Evolutionary conservation across 2,329 filamentous ascomycete genomes (phyloP).

Genomic region (Aspergillus niger): DNA sequence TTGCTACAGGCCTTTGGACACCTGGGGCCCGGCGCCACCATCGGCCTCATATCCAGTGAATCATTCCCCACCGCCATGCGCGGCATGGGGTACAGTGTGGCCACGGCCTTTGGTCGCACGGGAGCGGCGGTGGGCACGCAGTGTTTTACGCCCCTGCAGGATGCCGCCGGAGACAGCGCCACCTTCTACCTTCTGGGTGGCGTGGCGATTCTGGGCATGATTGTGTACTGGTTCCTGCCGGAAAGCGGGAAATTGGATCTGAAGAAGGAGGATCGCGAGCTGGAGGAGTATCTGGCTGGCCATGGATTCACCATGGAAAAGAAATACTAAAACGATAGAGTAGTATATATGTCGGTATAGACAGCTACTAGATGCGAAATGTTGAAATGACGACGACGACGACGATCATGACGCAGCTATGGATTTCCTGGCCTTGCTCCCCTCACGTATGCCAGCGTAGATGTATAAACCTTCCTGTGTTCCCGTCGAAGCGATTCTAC

Average conservation of each 20-base stretch:
- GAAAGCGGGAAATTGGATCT: conserved; percentile 34
- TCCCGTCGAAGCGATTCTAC: conserved; percentile 49
- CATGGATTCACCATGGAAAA: conserved; percentile 21
- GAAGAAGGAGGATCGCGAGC: conserved; percentile 29
- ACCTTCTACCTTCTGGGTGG: conserved; percentile 38
- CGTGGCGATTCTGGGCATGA: conserved; percentile 31
- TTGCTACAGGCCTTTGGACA: conserved; percentile 36
- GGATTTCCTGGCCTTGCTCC: too few species aligned
- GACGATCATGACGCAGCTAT: too few species aligned
- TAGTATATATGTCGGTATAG: too few species aligned
- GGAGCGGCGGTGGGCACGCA: conserved; percentile 40
- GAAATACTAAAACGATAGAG: neutral
- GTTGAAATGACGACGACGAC: too few species aligned
- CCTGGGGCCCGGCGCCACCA: conserved; percentile 39
- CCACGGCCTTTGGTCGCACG: conserved; percentile 37
- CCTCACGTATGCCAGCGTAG: too few species aligned
- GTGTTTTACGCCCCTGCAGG: conserved; percentile 36
- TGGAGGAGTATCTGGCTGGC: conserved; percentile 27
- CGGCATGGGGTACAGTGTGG: conserved; percentile 36
- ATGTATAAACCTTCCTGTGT: too few species aligned
- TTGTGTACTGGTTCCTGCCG: conserved; percentile 35
- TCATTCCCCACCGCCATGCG: conserved; percentile 37
- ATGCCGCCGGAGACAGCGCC: conserved; percentile 29
- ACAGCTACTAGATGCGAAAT: too few species aligned
- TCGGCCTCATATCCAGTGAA: conserved; percentile 36